Conservation (phyloP, 345 rosid species). For the Corchorus capsularis region DNA sequence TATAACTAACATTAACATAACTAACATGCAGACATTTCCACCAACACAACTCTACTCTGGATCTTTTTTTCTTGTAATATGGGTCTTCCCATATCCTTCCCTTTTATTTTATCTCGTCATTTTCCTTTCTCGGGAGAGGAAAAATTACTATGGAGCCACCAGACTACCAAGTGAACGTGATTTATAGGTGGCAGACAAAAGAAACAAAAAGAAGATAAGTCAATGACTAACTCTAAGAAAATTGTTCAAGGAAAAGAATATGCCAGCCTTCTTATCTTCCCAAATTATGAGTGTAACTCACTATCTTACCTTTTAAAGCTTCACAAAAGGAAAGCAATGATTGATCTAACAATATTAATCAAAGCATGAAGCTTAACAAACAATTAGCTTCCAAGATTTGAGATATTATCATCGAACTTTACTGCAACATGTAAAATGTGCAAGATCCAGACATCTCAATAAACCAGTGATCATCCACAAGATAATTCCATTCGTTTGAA, state of each 20-base stretch:
- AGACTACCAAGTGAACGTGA: not conserved
- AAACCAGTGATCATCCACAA: not conserved
- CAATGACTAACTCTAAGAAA: constrained; percentile 2
- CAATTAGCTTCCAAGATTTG: not conserved
- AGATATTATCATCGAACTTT: not conserved
- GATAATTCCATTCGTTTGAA: constrained; percentile 8
- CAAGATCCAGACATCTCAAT: not conserved
- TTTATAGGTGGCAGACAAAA: not conserved
- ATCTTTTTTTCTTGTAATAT: not conserved
- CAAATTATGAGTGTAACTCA: too few relatives aligned
- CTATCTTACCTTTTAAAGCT: not conserved
- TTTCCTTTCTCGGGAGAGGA: too few relatives aligned
- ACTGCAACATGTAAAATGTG: not conserved
- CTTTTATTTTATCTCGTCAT: not conserved
- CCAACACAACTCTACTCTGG: constrained; percentile 8
- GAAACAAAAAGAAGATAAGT: not conserved
- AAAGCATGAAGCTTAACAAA: not conserved
- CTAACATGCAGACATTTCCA: not conserved
- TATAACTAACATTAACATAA: constrained; percentile 5
- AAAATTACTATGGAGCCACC: not conserved
- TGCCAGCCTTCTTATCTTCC: not conserved
- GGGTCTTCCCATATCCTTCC: not conserved
- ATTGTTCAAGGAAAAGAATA: not conserved
- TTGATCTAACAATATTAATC: not conserved
- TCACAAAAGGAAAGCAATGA: not conserved